Percentiles rank a stretch among this genome's conserved stretches.
Evolutionary conservation across 345 rosid genomes (phyloP).

Genomic region (Boechera retrofracta): DNA sequence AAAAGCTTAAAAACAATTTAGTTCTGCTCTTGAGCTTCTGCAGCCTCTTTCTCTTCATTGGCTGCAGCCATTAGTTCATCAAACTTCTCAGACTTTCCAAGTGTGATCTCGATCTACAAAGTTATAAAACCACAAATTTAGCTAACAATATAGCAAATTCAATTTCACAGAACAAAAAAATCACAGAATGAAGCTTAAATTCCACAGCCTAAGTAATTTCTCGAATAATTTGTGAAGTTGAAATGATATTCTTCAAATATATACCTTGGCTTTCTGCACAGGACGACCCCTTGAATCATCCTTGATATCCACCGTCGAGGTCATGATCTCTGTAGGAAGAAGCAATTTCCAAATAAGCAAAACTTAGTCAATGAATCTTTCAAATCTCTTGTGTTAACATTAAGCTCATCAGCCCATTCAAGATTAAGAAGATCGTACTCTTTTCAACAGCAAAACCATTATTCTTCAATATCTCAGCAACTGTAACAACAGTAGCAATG

Average conservation of each 20-base stretch:
- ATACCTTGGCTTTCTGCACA: slow-evolving; percentile 87
- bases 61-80: slow-evolving; percentile 89
- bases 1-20: slow-evolving; percentile 26
- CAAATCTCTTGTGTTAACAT: neutral
- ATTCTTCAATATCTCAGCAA: slow-evolving; percentile 91
- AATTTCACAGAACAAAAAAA: neutral
- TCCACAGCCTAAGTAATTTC: neutral
- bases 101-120: slow-evolving; percentile 76
- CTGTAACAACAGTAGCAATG: slow-evolving; percentile 85
- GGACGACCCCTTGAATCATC: slow-evolving; percentile 83
- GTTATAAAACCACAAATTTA: neutral
- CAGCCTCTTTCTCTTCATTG: slow-evolving; percentile 65
- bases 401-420: neutral
- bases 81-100: slow-evolving; percentile 80
- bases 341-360: neutral
- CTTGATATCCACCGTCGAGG: slow-evolving; percentile 83
- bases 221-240: no score
- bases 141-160: neutral
- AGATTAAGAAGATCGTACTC: slow-evolving; percentile 56
- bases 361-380: slow-evolving; percentile 7
- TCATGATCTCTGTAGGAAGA: slow-evolving; percentile 65
- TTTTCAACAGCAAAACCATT: slow-evolving; percentile 87
- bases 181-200: neutral
- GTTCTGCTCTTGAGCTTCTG: slow-evolving; percentile 58
- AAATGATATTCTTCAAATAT: neutral